phyloP scores from a whole-genome alignment of 2,329 filamentous ascomycete genomes.

The Cordyceps militaris region DNA sequence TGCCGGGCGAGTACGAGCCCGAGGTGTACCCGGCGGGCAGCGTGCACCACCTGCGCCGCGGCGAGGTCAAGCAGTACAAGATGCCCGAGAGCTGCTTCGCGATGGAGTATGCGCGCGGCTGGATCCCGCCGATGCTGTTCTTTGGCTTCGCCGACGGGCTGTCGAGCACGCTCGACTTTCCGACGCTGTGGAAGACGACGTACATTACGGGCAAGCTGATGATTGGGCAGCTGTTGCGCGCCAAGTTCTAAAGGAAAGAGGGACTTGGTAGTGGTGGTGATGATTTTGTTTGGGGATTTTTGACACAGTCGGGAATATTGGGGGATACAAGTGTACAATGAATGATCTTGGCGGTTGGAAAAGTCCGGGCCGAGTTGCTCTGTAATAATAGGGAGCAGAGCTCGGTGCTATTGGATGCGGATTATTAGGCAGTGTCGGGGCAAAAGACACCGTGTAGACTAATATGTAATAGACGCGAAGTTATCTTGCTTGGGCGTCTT shows the following conservation, averaged over 20 bases:
- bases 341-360: too few relatives aligned
- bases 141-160: slow-evolving; percentile 82
- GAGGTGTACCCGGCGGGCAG: slow-evolving; percentile 63
- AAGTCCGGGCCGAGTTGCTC: too few relatives aligned
- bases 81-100: slow-evolving; percentile 73
- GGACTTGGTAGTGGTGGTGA: background rate
- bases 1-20: slow-evolving; percentile 57
- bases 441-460: too few relatives aligned
- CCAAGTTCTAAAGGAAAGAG: slow-evolving; percentile 53
- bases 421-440: too few relatives aligned
- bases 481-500: too few relatives aligned
- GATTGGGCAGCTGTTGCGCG: slow-evolving; percentile 60
- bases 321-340: too few relatives aligned
- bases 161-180: slow-evolving; percentile 73
- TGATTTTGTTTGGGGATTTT: background rate
- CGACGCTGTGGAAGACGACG: slow-evolving; percentile 76
- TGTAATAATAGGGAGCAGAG: too few relatives aligned
- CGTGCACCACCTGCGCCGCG: slow-evolving; percentile 66
- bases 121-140: slow-evolving; percentile 89
- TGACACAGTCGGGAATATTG: too few relatives aligned
- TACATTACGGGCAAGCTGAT: slow-evolving; percentile 70
- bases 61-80: slow-evolving; percentile 73
- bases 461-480: too few relatives aligned
- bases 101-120: slow-evolving; percentile 76
- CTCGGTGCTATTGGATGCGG: too few relatives aligned